These are phyloP conservation scores for Pestalotiopsis sp. DNA, from an alignment of 2,329 filamentous ascomycete species.

Conservation along the genomic window DNA sequence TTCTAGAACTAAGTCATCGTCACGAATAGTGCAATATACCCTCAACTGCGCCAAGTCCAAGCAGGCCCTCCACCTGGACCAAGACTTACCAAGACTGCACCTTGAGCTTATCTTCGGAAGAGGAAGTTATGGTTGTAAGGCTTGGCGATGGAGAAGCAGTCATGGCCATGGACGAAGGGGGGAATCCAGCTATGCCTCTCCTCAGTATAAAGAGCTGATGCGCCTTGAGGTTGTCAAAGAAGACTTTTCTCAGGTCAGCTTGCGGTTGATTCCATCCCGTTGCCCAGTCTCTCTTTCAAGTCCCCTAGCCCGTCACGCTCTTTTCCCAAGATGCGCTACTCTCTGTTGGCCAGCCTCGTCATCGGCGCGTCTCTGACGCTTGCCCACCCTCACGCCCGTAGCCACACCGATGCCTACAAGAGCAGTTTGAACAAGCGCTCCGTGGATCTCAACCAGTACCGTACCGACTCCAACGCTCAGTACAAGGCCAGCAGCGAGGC, in stretches of 20 bases:
- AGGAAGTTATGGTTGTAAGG: constrained; percentile 28
- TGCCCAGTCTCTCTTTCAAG: constrained; percentile 16
- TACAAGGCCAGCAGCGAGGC: constrained; percentile 34
- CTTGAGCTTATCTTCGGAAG: constrained; percentile 27
- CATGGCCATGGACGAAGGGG: constrained; percentile 13
- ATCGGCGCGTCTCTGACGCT: constrained; percentile 31
- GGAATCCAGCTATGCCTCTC: background rate
- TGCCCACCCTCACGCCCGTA: constrained; percentile 28
- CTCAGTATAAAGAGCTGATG: constrained; percentile 10
- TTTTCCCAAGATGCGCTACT: constrained; percentile 32
- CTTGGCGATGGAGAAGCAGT: background rate
- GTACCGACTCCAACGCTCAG: constrained; percentile 30
- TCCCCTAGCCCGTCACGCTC: constrained; percentile 16
- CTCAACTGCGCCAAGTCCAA: background rate
- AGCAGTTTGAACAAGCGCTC: constrained; percentile 32
- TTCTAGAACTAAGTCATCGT: constrained; percentile 14
- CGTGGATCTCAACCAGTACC: constrained; percentile 36
- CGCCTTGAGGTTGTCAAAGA: background rate
- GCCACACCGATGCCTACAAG: constrained; percentile 21
- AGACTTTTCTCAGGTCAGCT: constrained; percentile 4
- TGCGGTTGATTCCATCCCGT: constrained; percentile 14
- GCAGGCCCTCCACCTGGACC: constrained; percentile 3
- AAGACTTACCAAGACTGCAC: constrained; percentile 17
- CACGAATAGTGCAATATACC: constrained; percentile 10
- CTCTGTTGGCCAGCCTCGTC: constrained; percentile 35